Base-by-base conservation (phyloP, 768 basidiomycete species). In the Leccinum imitatum region DNA sequence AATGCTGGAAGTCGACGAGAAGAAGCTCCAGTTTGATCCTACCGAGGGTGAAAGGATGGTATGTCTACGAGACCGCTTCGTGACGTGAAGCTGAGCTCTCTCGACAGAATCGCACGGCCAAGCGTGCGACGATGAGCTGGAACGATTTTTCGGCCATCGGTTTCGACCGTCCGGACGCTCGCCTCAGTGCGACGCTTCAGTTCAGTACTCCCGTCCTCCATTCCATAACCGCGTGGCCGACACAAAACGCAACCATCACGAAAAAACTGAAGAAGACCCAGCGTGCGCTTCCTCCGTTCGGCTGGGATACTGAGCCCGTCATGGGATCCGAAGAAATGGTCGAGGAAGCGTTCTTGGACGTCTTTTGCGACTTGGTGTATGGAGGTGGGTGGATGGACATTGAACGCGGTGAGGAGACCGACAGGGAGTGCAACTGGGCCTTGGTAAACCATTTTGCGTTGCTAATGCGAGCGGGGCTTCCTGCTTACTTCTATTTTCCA, bases 351-450 rank as follows among this genome's bases (percentile, higher is more conserved):
- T 98, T 98, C 71, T 68, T 98, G 30, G 93, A 91, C 59, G 90
- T 91, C 15, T 93, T 91, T 67, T 90, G 89, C 64, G 90, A 92
- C 70, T 74, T 93, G 39, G 76, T 93, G 6, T 91, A 88, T 63
- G 94, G 86, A 54, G 87, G 83, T 67, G 91, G 92, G 4, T 96
- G 95, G 87, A 86, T 89, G 84, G 90, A 94, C 63, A 73, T 82
- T 5, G 87, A 91, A 66, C 74, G 86, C 48, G 80, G 79, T 3
- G 93, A 95, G 65, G 84, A 87, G 59, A 71, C 69, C 3, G 92
- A 93, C 70, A 79, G 90, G 63, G 92, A 95, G 63, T 91, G 92
- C 66, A 94, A 93, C 69, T 98, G 94, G 94, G 92, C 89, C 19
- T 65, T 98, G 78, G 95, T 95, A 68, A 76, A 86, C 39, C 44